phyloP scores from a whole-genome alignment of 129 eudicot species.

The Deinandra increscens region DNA sequence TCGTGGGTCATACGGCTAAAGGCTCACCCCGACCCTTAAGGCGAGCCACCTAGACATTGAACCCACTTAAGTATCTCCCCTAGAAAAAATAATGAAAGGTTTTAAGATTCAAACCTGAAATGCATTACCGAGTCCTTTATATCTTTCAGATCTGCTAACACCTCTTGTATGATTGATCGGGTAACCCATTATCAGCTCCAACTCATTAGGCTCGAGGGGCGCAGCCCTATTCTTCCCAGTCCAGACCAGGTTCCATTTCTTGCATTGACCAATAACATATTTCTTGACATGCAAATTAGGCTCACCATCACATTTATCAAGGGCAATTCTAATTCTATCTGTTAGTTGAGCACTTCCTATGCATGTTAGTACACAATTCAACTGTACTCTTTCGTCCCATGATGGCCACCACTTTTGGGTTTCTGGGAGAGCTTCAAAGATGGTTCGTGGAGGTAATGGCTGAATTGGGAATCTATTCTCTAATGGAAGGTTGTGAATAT shows the following conservation, averaged over 20 bases:
- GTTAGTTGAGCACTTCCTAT: slow-evolving; percentile 38
- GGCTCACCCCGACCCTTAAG: neutral
- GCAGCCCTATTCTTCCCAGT: slow-evolving; percentile 37
- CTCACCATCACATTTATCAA: slow-evolving; percentile 9
- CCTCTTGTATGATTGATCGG: slow-evolving; percentile 43
- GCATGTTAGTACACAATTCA: slow-evolving; percentile 40
- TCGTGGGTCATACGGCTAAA: too few relatives aligned
- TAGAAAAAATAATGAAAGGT: neutral
- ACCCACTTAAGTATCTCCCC: neutral
- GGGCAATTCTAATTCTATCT: slow-evolving; percentile 19
- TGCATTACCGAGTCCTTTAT: slow-evolving; percentile 39
- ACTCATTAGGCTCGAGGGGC: slow-evolving; percentile 44
- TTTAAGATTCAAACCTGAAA: slow-evolving; percentile 38
- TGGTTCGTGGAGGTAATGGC: slow-evolving; percentile 38
- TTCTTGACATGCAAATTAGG: slow-evolving; percentile 16
- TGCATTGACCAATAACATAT: slow-evolving; percentile 29
- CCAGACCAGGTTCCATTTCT: slow-evolving; percentile 46
- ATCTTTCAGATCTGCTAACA: slow-evolving; percentile 28
- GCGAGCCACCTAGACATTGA: neutral
- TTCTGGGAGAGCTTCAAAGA: slow-evolving; percentile 32
- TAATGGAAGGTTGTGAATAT: slow-evolving; percentile 51
- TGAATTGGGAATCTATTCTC: slow-evolving; percentile 37
- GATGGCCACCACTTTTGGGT: slow-evolving; percentile 44
- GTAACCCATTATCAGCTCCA: slow-evolving; percentile 43
- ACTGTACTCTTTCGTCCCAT: slow-evolving; percentile 40